phyloP scores from a whole-genome alignment of 2,329 filamentous ascomycete species.

The Lojkania enalia region DNA sequence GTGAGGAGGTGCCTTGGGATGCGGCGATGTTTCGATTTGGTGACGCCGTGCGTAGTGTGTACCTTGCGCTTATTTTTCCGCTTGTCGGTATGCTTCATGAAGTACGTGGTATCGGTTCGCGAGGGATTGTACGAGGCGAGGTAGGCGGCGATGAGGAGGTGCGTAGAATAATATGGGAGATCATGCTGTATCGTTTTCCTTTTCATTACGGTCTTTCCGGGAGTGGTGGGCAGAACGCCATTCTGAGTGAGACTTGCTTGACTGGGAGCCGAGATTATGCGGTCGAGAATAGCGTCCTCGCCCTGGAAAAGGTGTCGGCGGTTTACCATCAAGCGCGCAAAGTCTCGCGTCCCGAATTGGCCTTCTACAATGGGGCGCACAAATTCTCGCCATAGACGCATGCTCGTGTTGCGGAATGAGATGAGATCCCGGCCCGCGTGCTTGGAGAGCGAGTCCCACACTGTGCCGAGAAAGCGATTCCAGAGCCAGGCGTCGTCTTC shows the following conservation, averaged over 20 bases:
- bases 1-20: slow-evolving; percentile 77
- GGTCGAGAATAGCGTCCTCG: slow-evolving; percentile 69
- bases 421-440: slow-evolving; percentile 79
- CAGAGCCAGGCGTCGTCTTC: slow-evolving; percentile 71
- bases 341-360: slow-evolving; percentile 76
- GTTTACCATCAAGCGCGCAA: slow-evolving; percentile 77
- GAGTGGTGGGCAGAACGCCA: slow-evolving; percentile 8
- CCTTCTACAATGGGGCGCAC: slow-evolving; percentile 74
- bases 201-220: slow-evolving; percentile 8
- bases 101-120: slow-evolving; percentile 72
- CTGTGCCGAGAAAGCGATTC: slow-evolving; percentile 77
- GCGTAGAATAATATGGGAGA: slow-evolving; percentile 72
- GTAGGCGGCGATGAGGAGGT: slow-evolving; percentile 76
- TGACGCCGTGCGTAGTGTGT: slow-evolving; percentile 18
- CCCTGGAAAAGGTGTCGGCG: slow-evolving; percentile 72
- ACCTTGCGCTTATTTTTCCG: slow-evolving; percentile 51
- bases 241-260: not conserved
- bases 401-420: slow-evolving; percentile 69
- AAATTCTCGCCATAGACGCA: slow-evolving; percentile 83
- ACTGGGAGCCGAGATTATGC: slow-evolving; percentile 48
- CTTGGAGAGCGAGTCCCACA: slow-evolving; percentile 84
- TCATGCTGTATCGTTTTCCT: slow-evolving; percentile 44
- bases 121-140: slow-evolving; percentile 79
- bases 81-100: slow-evolving; percentile 68
- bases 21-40: slow-evolving; percentile 62